Percentiles rank a stretch among this genome's conserved stretches.
Evolutionary conservation across 805 yeast species (phyloP).

Genomic region (Blastobotrys muscicola): DNA sequence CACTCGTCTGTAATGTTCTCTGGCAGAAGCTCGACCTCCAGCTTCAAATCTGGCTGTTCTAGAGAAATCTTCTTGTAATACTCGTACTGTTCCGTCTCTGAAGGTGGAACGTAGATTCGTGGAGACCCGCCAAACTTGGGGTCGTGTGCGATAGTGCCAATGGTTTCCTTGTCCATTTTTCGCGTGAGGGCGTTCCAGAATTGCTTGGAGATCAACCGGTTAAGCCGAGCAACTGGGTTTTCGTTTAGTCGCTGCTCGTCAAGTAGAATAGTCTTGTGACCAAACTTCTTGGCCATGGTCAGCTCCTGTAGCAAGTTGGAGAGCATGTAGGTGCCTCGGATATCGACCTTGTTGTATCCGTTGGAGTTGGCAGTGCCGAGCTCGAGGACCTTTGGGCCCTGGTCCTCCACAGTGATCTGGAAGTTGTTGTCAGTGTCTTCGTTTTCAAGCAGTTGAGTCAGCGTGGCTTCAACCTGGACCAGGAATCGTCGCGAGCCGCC

Average conservation of each 20-base stretch:
- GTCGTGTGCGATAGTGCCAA: conserved; percentile 66
- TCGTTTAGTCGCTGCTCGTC: conserved; percentile 81
- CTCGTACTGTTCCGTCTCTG: conserved; percentile 61
- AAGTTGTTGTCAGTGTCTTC: conserved; percentile 81
- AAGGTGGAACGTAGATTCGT: conserved; percentile 66
- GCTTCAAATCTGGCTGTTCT: conserved; percentile 43
- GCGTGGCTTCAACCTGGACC: conserved; percentile 68
- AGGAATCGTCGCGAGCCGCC: conserved; percentile 34
- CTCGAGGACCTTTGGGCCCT: conserved; percentile 72
- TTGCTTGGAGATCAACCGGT: conserved; percentile 59
- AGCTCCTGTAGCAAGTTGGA: conserved; percentile 81
- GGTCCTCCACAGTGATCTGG: conserved; percentile 80
- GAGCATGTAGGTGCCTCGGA: conserved; percentile 84
- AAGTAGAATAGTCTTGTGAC: conserved; percentile 64
- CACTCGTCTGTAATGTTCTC: conserved; percentile 63
- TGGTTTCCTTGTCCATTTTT: conserved; percentile 48
- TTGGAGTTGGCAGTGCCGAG: conserved; percentile 78
- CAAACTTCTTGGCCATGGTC: conserved; percentile 74
- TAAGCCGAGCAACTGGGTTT: conserved; percentile 73
- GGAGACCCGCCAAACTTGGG: conserved; percentile 53
- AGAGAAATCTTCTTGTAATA: conserved; percentile 50
- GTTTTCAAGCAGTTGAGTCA: conserved; percentile 53
- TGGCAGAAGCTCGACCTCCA: conserved; percentile 75
- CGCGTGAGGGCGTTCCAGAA: conserved; percentile 81
- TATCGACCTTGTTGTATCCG: conserved; percentile 63